These are phyloP conservation scores for Diaporthe citriasiana DNA, from an alignment of 2,329 filamentous ascomycete genomes.

Conservation along the genomic window DNA sequence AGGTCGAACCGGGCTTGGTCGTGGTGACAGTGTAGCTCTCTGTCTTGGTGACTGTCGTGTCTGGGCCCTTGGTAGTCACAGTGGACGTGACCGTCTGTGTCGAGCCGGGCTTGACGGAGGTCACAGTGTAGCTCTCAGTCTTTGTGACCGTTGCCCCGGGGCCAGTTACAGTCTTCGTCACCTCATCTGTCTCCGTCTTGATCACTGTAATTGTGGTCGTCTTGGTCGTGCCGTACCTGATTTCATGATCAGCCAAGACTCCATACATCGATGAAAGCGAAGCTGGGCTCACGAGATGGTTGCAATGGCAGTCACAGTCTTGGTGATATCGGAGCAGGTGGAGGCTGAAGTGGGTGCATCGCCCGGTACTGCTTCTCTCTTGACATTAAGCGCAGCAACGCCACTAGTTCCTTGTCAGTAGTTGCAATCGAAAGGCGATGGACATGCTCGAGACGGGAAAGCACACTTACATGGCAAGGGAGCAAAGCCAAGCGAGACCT, in stretches of 20 bases:
- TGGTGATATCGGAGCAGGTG: slow-evolving; percentile 7
- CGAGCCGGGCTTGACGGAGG: slow-evolving; percentile 11
- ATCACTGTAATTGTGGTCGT: slow-evolving; percentile 12
- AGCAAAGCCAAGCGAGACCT: not conserved
- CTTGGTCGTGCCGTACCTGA: slow-evolving; percentile 7
- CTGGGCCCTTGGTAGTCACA: not conserved
- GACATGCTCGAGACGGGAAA: not conserved
- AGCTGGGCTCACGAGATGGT: not conserved
- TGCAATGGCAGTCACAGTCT: slow-evolving; percentile 18
- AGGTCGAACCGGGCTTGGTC: slow-evolving; percentile 9
- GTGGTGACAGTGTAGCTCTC: slow-evolving; percentile 27
- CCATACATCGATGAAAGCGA: not conserved
- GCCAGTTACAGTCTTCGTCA: slow-evolving; percentile 13
- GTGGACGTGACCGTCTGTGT: slow-evolving; percentile 22
- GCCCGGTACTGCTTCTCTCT: not conserved
- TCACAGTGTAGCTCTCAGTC: slow-evolving; percentile 24
- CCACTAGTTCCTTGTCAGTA: not conserved
- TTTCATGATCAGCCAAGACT: not conserved
- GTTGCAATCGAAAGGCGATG: too few species aligned
- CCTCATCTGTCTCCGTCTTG: slow-evolving; percentile 21
- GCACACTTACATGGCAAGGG: slow-evolving; percentile 2
- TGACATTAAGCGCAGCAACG: slow-evolving; percentile 1
- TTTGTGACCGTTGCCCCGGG: not conserved
- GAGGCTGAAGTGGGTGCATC: not conserved
- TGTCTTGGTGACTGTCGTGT: slow-evolving; percentile 13